Conservation (phyloP, 441 rosid genomes). For the Daphne laureola region DNA sequence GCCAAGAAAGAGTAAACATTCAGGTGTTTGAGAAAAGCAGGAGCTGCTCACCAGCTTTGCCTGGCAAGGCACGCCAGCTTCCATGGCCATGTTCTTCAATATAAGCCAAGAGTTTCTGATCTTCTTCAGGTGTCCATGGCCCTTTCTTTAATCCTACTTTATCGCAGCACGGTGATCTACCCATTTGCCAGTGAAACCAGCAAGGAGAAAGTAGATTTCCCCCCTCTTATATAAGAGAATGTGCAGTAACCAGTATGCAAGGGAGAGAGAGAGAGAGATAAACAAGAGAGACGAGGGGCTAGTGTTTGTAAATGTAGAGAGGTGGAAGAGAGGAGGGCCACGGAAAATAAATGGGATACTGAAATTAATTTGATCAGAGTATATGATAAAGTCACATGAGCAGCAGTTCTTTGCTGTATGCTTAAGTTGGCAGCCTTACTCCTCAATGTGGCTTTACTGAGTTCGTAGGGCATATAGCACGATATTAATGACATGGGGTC, state of each 20-base stretch:
- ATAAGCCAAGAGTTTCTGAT: conserved; percentile 86
- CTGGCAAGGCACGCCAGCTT: conserved; percentile 90
- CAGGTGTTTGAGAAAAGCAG: conserved; percentile 4
- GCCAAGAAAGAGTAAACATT: conserved; percentile 1
- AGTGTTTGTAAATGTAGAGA: conserved; percentile 27
- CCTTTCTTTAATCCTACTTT: conserved; percentile 96
- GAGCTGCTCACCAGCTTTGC: conserved; percentile 67
- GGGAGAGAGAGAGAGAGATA: not conserved
- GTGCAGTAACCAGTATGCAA: conserved; percentile 9
- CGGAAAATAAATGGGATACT: conserved; percentile 33
- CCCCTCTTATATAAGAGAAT: conserved; percentile 22
- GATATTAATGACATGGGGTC: conserved; percentile 10
- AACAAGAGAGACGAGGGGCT: not conserved
- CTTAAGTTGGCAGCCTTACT: not conserved
- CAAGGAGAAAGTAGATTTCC: conserved; percentile 11
- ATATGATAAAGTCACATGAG: conserved; percentile 19
- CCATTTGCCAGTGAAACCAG: conserved; percentile 38
- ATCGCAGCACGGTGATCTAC: conserved; percentile 88
- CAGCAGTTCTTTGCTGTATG: conserved; percentile 11
- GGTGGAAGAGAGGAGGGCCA: conserved; percentile 30
- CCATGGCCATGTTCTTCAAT: conserved; percentile 94
- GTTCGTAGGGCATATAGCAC: conserved; percentile 15
- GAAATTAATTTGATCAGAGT: conserved; percentile 22
- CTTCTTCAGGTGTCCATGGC: conserved; percentile 97
- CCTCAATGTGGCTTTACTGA: conserved; percentile 10